Conservation (phyloP, 768 basidiomycete genomes). For the Sporobolomyces roseus region DNA sequence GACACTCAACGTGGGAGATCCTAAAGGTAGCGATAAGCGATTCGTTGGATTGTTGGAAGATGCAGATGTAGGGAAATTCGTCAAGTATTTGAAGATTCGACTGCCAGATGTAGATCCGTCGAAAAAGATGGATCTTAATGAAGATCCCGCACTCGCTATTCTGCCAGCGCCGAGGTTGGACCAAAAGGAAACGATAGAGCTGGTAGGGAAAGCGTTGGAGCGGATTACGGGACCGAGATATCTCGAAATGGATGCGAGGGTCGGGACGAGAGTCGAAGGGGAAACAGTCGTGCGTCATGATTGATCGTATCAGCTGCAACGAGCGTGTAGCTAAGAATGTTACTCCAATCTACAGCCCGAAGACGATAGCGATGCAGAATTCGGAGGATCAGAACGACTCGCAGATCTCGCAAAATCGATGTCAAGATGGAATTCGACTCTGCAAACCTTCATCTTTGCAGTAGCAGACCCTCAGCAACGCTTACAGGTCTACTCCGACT, state of each 20-base stretch:
- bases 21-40: not conserved
- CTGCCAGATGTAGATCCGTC: not conserved
- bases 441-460: constrained; percentile 2
- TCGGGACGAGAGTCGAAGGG: constrained; percentile 12
- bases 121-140: not conserved
- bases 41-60: constrained; percentile 1
- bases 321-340: not conserved
- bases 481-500: constrained; percentile 12
- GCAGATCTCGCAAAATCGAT: not conserved
- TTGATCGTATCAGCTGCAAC: not conserved
- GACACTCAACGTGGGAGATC: constrained; percentile 11
- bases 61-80: not conserved
- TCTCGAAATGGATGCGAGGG: constrained; percentile 14
- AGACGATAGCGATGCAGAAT: not conserved
- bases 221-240: not conserved
- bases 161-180: constrained; percentile 2
- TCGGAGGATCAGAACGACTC: not conserved
- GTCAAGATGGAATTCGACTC: not conserved
- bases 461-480: constrained; percentile 17
- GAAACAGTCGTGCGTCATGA: not conserved
- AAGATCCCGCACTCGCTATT: not conserved
- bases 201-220: constrained; percentile 2
- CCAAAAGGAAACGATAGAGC: not conserved
- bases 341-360: not conserved
- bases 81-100: constrained; percentile 9